Conservation (phyloP, 306 rosid species). For the Vigna hirtella region DNA sequence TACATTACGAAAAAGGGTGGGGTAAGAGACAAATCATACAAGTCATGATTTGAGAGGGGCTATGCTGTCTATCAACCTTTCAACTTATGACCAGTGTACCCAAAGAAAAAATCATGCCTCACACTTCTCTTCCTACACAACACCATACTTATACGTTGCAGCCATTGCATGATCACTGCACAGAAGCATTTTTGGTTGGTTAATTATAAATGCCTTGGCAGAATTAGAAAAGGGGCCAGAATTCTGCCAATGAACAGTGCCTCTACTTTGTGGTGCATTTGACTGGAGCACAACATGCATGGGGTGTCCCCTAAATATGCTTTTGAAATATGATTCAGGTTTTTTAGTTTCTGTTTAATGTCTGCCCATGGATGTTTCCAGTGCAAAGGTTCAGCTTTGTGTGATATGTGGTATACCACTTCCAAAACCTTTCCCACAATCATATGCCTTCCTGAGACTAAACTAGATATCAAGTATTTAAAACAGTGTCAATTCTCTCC, state of each 20-base stretch:
- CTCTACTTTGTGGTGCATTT: neutral
- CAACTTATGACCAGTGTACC: conserved; percentile 31
- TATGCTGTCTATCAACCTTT: neutral
- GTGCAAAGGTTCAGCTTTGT: conserved; percentile 1
- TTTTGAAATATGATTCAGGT: neutral
- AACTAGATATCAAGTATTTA: neutral
- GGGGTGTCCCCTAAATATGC: neutral
- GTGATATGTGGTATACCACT: neutral
- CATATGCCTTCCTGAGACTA: neutral
- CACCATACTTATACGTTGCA: neutral
- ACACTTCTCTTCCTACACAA: conserved; percentile 6
- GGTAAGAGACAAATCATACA: conserved; percentile 8
- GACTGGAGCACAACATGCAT: conserved; percentile 11
- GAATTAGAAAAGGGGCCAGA: too few species aligned
- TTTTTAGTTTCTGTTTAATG: neutral
- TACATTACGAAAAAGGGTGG: neutral
- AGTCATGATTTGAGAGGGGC: neutral
- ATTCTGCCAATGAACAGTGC: neutral
- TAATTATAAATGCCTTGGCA: conserved; percentile 3
- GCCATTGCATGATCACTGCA: conserved; percentile 10
- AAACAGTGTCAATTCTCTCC: neutral
- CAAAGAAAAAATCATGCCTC: conserved; percentile 8
- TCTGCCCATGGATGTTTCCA: neutral
- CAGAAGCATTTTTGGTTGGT: neutral
- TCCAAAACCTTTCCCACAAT: neutral